phyloP scores from a whole-genome alignment of 306 rosid genomes.

The Cucurbita maxima region DNA sequence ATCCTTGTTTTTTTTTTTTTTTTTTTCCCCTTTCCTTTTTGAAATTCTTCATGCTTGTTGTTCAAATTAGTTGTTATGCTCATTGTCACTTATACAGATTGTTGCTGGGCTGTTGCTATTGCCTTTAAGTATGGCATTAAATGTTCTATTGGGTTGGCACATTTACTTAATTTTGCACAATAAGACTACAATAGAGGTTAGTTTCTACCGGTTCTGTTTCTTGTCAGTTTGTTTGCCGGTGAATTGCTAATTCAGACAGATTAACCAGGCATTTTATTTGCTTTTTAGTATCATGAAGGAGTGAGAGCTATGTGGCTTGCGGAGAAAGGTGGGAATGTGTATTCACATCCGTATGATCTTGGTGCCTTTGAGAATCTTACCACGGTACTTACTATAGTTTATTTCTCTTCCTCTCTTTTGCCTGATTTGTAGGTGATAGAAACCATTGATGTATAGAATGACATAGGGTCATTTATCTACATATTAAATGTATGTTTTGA shows the following conservation, averaged over 20 bases:
- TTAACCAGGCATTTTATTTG: constrained; percentile 4
- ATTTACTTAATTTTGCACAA: constrained; percentile 71
- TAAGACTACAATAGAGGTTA: constrained; percentile 95
- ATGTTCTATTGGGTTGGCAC: constrained; percentile 86
- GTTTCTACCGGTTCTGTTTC: not conserved
- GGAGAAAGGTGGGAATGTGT: constrained; percentile 78
- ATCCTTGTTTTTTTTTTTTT: not conserved
- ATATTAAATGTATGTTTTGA: not conserved
- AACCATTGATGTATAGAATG: not conserved
- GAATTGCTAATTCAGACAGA: not conserved
- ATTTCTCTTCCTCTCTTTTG: not conserved
- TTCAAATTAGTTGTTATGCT: constrained; percentile 13
- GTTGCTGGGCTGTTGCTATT: constrained; percentile 65
- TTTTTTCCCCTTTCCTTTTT: not conserved
- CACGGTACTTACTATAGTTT: constrained; percentile 28
- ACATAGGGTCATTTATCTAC: not conserved
- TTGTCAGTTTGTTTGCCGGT: not conserved
- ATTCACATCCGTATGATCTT: constrained; percentile 85
- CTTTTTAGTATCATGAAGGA: constrained; percentile 80
- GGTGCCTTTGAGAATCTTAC: constrained; percentile 82
- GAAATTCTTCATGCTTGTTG: not conserved
- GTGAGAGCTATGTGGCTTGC: constrained; percentile 96
- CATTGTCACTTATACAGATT: constrained; percentile 37
- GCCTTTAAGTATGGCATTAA: constrained; percentile 54
- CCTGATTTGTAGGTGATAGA: not conserved